Base-by-base conservation (phyloP, 495 filamentous ascomycete genomes). In the Talaromyces stipitatus region DNA sequence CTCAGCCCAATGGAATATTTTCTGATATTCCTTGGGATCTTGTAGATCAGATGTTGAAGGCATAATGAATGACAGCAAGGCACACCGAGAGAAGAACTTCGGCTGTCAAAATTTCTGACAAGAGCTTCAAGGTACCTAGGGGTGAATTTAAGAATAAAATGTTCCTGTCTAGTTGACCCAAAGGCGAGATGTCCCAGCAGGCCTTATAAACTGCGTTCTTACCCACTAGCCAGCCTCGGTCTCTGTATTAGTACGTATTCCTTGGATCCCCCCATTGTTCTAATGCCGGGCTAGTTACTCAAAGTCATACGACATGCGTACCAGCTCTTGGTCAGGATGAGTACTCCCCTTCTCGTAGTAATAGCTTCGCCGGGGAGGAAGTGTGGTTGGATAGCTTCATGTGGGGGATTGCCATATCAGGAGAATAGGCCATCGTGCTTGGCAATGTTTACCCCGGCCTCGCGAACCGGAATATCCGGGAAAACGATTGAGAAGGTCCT, bases 1-100 rank as follows among this genome's bases (percentile, higher is more conserved):
- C 63, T 81, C 78, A 10, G 77, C 78, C 79, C 79, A 80, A 62
- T 81, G 78, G 71, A 82, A 80, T 53, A 82, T 78, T 50, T 79
- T 73, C 60, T 81, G 78, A 63, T 80, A 82, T 55, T 81, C 78
- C 60, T 66, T 60, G 52, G 67, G 70, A 54, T 72, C 65, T 3
- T 67, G 53, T 10, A 69, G 56, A 2, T 61, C 53, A 33, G 56
- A 58, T 55, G 62, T 64, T 5, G 68, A 67, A 58, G 62, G 59
- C 67, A 73, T 74, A 29, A 10, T 64, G 55, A 30, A 16, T 26
- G 45, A n/a, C n/a, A n/a, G n/a, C n/a, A n/a, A n/a, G n/a, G n/a
- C n/a, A n/a, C n/a, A n/a, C n/a, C n/a, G n/a, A n/a, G n/a, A n/a
- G n/a, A n/a, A n/a, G n/a, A n/a, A n/a, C n/a, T n/a, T n/a, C n/a